Base-by-base conservation (phyloP, 2,329 filamentous ascomycete species). In the Stenocarpella maydis region DNA sequence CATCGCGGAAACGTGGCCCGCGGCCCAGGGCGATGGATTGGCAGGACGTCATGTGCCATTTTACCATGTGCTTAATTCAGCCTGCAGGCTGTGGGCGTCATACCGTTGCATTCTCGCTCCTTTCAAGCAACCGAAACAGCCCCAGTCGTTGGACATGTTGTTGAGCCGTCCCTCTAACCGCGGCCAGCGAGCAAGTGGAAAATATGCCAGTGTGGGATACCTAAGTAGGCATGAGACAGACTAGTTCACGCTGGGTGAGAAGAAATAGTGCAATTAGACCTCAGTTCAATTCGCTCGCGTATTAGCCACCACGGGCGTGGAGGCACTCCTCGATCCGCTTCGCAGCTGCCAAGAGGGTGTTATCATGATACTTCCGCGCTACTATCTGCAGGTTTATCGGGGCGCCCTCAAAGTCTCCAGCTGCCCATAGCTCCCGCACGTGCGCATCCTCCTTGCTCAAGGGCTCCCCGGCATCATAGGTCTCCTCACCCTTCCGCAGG, bases 341-440 rank as follows among this genome's bases (percentile, higher is more conserved):
- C 1, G 79, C 39, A 8, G 76, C 78, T 17, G 72, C 75, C 69
- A 80, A 80, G 0, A 81, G 69, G 37, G 78, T 72, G 34, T 77
- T 80, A 2, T 82, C 80, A 17, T 79, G 74, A 61, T 78, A 74
- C 67, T 77, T 79, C 0, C 76, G 73, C 9, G 75, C 76, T 15
- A 80, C 75, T 7, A 81, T 67, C 72, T 81, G 79, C n/a, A 81
- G 53, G 1, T 74, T 71, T 0, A 80, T 65, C 1, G 79, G 80
- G 0, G 78, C 78, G 0, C 77, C 77, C 45, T 76, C 74, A 61
- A 80, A 81, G 41, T 78, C 75, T 0, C 75, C 73, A 19, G 72
- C 71, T 7, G 74, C 75, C 79, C 79, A 81, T 6, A 80, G 28
- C 47, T 77, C 52, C 47, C 74, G 74, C 3, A 77, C 78, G n/a